phyloP scores from a whole-genome alignment of 495 filamentous ascomycete genomes.

The Penicillium simplicissimum region DNA sequence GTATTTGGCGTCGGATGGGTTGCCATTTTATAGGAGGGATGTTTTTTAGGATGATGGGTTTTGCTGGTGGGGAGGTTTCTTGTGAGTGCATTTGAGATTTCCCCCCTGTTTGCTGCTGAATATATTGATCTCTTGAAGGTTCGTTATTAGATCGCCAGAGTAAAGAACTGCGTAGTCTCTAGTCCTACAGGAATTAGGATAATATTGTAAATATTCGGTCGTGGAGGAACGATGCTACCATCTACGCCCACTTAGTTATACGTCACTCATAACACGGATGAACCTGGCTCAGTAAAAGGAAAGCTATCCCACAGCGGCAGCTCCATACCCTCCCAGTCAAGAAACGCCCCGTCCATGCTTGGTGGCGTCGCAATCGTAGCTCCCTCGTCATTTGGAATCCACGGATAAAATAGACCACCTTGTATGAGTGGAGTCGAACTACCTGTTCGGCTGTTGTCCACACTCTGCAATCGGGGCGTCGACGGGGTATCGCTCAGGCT shows the following conservation, averaged over 20 bases:
- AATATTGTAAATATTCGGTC: too few relatives aligned
- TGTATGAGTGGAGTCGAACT: slow-evolving; percentile 12
- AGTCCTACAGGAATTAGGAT: too few relatives aligned
- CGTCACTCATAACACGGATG: slow-evolving; percentile 14
- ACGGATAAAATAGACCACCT: slow-evolving; percentile 19
- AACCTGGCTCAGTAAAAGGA: slow-evolving; percentile 35
- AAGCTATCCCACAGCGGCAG: slow-evolving; percentile 41
- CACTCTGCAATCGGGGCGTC: slow-evolving; percentile 9
- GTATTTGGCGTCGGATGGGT: not conserved
- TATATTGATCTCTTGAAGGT: not conserved
- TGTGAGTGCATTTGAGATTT: not conserved
- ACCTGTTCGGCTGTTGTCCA: slow-evolving; percentile 9
- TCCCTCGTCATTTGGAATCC: slow-evolving; percentile 22
- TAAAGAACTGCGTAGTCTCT: too few relatives aligned
- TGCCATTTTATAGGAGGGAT: not conserved
- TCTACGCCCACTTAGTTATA: not conserved
- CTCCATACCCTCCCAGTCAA: slow-evolving; percentile 39
- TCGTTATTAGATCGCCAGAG: too few relatives aligned
- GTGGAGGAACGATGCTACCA: not conserved
- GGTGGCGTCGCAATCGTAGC: slow-evolving; percentile 19
- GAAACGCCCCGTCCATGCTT: slow-evolving; percentile 20
- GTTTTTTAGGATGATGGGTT: not conserved
- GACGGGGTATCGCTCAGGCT: slow-evolving; percentile 27
- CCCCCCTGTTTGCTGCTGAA: not conserved
- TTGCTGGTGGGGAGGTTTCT: not conserved